phyloP scores from a whole-genome alignment of 2,329 filamentous ascomycete genomes.

The Talaromyces sp. region DNA sequence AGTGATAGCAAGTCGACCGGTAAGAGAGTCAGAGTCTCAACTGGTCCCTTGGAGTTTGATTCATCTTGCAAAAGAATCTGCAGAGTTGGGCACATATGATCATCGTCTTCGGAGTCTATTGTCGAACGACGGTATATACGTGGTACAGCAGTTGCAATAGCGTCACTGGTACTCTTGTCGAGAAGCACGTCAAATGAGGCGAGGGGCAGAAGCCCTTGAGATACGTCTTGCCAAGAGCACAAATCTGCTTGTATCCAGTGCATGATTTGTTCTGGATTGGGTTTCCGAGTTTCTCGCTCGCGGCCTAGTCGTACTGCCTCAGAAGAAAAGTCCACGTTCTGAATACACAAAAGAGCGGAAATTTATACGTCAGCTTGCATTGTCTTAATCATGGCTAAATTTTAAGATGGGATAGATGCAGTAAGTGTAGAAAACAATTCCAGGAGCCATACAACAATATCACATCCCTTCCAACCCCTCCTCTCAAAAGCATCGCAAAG shows the following conservation, averaged over 20 bases:
- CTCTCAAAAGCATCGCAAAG: slow-evolving; percentile 31
- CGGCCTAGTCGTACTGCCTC: slow-evolving; percentile 39
- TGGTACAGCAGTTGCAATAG: slow-evolving; percentile 33
- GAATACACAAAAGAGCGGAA: too few species aligned
- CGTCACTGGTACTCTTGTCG: slow-evolving; percentile 41
- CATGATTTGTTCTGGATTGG: slow-evolving; percentile 28
- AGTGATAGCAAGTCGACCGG: slow-evolving; percentile 38
- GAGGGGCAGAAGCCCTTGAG: slow-evolving; percentile 24
- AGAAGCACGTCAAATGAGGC: slow-evolving; percentile 36
- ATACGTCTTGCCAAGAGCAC: slow-evolving; percentile 33
- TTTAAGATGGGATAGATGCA: too few species aligned
- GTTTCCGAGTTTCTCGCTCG: slow-evolving; percentile 26
- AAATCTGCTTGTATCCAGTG: slow-evolving; percentile 34
- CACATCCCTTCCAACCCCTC: slow-evolving; percentile 30
- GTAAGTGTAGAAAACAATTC: not conserved
- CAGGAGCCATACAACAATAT: slow-evolving; percentile 32
- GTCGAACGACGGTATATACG: slow-evolving; percentile 20
- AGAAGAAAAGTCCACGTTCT: slow-evolving; percentile 40
- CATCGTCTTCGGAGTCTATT: not conserved
- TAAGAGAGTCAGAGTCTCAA: slow-evolving; percentile 24
- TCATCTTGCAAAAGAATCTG: not conserved
- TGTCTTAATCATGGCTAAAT: too few species aligned
- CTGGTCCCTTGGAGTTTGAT: not conserved
- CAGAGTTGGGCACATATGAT: not conserved
- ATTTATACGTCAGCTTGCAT: too few species aligned